phyloP scores from a whole-genome alignment of 306 rosid genomes.

The Trifolium dubium region DNA sequence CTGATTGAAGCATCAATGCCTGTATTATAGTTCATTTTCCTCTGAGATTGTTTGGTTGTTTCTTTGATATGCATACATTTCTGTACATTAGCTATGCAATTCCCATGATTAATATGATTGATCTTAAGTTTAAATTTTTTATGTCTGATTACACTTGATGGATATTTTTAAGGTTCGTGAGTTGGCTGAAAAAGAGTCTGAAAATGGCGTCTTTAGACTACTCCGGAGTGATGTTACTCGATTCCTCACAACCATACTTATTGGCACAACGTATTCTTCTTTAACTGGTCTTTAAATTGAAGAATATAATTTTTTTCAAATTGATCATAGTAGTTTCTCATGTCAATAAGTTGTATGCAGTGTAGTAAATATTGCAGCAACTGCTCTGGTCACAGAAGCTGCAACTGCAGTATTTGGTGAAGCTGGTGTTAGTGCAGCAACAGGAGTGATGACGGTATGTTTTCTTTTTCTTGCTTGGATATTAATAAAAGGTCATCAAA shows the following conservation, averaged over 20 bases:
- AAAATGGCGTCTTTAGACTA: conserved; percentile 87
- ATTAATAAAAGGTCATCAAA: conserved; percentile 17
- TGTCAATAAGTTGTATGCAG: conserved; percentile 60
- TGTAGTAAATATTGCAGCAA: conserved; percentile 97
- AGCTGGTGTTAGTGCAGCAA: conserved; percentile 99
- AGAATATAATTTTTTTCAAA: conserved; percentile 25
- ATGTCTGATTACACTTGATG: conserved; percentile 38
- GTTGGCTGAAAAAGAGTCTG: conserved; percentile 91
- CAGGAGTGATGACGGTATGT: conserved; percentile 99
- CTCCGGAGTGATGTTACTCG: conserved; percentile 94
- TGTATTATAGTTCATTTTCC: conserved; percentile 36
- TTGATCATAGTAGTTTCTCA: conserved; percentile 47
- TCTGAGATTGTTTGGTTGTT: not conserved
- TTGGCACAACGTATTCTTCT: conserved; percentile 94
- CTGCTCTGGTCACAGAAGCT: conserved; percentile 93
- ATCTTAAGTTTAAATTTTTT: conserved; percentile 35
- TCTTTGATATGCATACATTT: conserved; percentile 18
- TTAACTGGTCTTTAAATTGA: conserved; percentile 37
- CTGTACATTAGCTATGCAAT: conserved; percentile 20
- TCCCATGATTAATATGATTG: conserved; percentile 19
- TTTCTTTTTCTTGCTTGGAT: conserved; percentile 37
- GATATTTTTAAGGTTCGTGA: conserved; percentile 66
- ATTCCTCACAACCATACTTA: conserved; percentile 95
- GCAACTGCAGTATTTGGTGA: conserved; percentile 96
- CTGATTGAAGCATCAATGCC: conserved; percentile 28